Percentiles rank a stretch among this genome's conserved stretches.
These are phyloP conservation scores for Kurtzmaniella fragi DNA, from an alignment of 805 yeast genomes.

Conservation along the genomic window DNA sequence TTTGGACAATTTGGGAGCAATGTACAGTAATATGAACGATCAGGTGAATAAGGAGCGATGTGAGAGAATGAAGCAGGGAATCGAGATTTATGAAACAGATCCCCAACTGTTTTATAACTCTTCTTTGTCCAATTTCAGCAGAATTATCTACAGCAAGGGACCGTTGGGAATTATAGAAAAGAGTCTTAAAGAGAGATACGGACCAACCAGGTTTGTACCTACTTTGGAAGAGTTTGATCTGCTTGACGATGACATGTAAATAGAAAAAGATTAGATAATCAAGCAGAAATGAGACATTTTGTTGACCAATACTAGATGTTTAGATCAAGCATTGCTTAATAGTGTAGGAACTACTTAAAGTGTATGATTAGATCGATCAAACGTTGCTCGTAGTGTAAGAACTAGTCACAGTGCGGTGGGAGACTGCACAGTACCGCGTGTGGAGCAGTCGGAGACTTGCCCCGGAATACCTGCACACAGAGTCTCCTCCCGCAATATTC, in stretches of 20 bases:
- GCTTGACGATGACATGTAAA: conserved; percentile 29
- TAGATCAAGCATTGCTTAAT: no score
- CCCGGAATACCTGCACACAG: conserved; percentile 5
- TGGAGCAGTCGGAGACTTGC: not conserved
- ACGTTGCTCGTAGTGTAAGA: no score
- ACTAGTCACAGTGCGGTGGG: no score
- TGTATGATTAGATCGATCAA: no score
- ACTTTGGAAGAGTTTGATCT: conserved; percentile 39
- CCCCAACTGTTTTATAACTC: conserved; percentile 29
- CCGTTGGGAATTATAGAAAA: conserved; percentile 40
- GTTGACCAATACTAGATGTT: no score
- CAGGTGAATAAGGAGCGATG: conserved; percentile 21
- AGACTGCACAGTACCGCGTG: no score
- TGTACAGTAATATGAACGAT: conserved; percentile 27
- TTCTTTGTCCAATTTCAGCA: conserved; percentile 27
- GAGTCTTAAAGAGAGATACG: conserved; percentile 34
- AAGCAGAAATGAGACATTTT: no score
- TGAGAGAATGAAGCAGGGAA: conserved; percentile 16
- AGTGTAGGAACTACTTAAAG: no score
- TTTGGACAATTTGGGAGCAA: conserved; percentile 23
- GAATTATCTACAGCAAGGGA: conserved; percentile 35
- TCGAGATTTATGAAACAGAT: conserved; percentile 21
- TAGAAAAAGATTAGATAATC: not conserved
- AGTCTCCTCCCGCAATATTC: conserved; percentile 5
- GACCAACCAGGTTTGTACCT: conserved; percentile 26